Evolutionary conservation across 257 asterid species (phyloP).

Genomic region (Przewalskia tangutica): DNA sequence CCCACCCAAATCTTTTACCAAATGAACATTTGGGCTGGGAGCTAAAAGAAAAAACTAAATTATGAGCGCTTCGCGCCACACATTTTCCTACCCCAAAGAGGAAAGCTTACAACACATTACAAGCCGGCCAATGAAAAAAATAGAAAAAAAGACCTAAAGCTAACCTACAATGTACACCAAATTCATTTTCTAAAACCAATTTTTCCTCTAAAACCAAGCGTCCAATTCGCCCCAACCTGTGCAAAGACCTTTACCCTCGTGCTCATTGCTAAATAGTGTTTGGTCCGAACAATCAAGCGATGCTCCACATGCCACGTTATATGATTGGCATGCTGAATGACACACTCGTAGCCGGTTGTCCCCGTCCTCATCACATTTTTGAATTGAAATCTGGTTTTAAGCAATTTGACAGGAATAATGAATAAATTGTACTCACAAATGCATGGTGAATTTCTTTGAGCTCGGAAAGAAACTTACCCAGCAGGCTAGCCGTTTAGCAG

Average conservation of each 20-base stretch:
- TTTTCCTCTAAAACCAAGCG: conserved; percentile 50
- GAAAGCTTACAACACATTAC: conserved; percentile 2
- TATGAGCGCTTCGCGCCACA: conserved; percentile 42
- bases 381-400: conserved; percentile 74
- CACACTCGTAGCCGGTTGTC: conserved; percentile 93
- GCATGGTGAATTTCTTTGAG: neutral
- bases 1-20: conserved; percentile 33
- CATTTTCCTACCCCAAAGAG: conserved; percentile 13
- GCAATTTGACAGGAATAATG: neutral
- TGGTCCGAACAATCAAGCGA: conserved; percentile 96
- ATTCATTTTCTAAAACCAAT: conserved; percentile 6
- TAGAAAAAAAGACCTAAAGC: conserved; percentile 4
- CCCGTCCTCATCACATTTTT: conserved; percentile 81
- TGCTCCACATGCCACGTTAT: conserved; percentile 93
- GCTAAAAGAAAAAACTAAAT: conserved; percentile 13
- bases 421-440: neutral
- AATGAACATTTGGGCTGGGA: conserved; percentile 32
- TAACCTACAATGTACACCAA: conserved; percentile 61
- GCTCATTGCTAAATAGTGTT: conserved; percentile 80
- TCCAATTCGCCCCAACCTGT: conserved; percentile 93
- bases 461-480: conserved; percentile 58
- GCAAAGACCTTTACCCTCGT: conserved; percentile 87
- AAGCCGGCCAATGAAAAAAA: neutral
- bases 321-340: conserved; percentile 92
- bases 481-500: conserved; percentile 94